Evolutionary conservation across 257 asterid genomes (phyloP).

Genomic region (Eucommia ulmoides): DNA sequence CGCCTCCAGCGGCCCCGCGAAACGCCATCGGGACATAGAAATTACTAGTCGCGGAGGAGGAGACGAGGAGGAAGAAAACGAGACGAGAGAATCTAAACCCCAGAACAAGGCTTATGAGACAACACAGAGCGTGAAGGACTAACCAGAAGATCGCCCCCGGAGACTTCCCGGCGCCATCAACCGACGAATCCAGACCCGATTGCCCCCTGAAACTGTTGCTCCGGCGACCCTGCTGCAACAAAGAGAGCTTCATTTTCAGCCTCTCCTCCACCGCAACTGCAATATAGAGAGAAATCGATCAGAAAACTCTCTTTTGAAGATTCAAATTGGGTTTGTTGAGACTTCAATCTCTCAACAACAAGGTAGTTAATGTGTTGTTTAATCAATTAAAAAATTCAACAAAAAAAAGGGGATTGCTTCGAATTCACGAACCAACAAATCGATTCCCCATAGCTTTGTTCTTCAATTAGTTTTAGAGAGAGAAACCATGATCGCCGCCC

Average conservation of each 20-base stretch:
- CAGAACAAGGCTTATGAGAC: constrained; percentile 73
- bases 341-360: no score
- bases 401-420: no score
- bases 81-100: constrained; percentile 93
- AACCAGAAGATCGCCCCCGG: constrained; percentile 78
- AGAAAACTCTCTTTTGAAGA: no score
- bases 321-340: no score
- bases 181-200: constrained; percentile 51
- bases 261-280: background rate
- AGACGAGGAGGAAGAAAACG: constrained; percentile 57
- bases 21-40: background rate
- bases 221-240: constrained; percentile 80
- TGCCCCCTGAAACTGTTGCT: constrained; percentile 63
- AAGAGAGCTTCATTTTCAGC: constrained; percentile 52
- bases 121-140: constrained; percentile 61
- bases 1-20: background rate
- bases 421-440: no score
- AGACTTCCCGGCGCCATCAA: constrained; percentile 52
- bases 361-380: no score
- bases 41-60: constrained; percentile 13
- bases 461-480: no score
- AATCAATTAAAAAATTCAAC: no score
- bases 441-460: no score
- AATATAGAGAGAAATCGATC: no score
- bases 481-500: no score